Evolutionary conservation across 768 basidiomycete genomes (phyloP), one percentile per base, ranked within the genome.

Genomic region (Amanita inopinata): DNA sequence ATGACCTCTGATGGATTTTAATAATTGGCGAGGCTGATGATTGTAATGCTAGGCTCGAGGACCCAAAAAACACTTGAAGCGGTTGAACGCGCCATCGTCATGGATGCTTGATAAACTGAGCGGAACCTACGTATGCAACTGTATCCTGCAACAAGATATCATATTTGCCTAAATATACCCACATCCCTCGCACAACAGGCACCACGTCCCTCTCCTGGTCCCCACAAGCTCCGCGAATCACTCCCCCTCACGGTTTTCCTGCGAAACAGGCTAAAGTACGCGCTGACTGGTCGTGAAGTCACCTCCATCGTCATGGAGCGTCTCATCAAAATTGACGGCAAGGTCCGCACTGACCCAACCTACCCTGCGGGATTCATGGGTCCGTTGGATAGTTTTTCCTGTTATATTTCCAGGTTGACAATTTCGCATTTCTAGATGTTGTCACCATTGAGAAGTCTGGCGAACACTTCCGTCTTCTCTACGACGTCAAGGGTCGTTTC

Each of bases 91-190:
- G 49, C 96, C 96, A 50, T 94, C 91, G 35, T 85, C 90, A 72
- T 99, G 96, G 96, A 97, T 99, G 93, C 78, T 99, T 51, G 91
- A 98, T 76, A 99, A 99, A 73, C 69, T 99, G 57, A 82, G 86
- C 67, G 90, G 90, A 47, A 91, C 90, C 53, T 94, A 89, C 56
- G 90, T 91, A 66, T 62, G 85, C n/a, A 34, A 27, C 37, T 40
- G 27, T 20, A 19, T 30, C 25, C 19, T 24, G 33, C 3, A 5
- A 20, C 12, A 3, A 10, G 23, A 23, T 25, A 28, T 28, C n/a
- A 19, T 22, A 18, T 30, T 17, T 25, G 23, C 15, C 27, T 47
- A 23, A 51, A 41, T 33, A 5, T 23, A 10, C 9, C n/a, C n/a
- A 27, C 39, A 36, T 22, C 45, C 40, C 30, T 47, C 56, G 46